Evolutionary conservation across 2,329 filamentous ascomycete species (phyloP), one percentile per base, ranked within the genome.

Genomic region (Botrytis tulipae): DNA sequence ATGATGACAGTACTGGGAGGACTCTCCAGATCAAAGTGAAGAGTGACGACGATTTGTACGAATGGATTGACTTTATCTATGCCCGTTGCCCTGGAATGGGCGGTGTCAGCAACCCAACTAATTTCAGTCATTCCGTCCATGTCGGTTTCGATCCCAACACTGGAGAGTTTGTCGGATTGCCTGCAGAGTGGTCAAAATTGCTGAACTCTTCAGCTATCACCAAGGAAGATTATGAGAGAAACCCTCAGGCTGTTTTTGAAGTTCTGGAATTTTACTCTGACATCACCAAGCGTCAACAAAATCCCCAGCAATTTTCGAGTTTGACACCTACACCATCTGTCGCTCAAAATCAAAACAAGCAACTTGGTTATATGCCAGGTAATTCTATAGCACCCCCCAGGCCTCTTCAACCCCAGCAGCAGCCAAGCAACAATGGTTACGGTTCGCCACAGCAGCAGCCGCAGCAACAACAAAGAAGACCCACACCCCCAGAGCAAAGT

Each of bases 1-100:
- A 93, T 63, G 80, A 81, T 77, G 95, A 98, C 76, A 91, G 93
- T 48, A 88, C 91, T 14, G 92, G 91, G 74, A 94, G 93, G 82
- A 93, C 93, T 5, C 89, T 98, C 70, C 94, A 96, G 76, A 96
- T 97, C 82, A 94, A 93, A 82, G 94, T 98, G 79, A 97, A 98
- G 84, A 92, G 91, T 73, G 96, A 99, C 80, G 95, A 97, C 80
- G 96, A 99, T 78, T 90, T 99, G 71, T 99, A 99, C 83, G 94
- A 97, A 80, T 99, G 96, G 96, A 97, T 98, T 80, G 96, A 99
- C 83, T 93, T 95, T 82, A 97, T 99, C 77, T 98, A 98, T 82
- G 94, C 95, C 78, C 92, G 95, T 76, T 98, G 95, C 82, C 96
- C 96, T 29, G 95, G 94, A 76, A 97, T 98, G 94, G 95, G 96